Evolutionary conservation across 1,284 basidiomycete genomes (phyloP).

Genomic region (Ustilago bromivora): DNA sequence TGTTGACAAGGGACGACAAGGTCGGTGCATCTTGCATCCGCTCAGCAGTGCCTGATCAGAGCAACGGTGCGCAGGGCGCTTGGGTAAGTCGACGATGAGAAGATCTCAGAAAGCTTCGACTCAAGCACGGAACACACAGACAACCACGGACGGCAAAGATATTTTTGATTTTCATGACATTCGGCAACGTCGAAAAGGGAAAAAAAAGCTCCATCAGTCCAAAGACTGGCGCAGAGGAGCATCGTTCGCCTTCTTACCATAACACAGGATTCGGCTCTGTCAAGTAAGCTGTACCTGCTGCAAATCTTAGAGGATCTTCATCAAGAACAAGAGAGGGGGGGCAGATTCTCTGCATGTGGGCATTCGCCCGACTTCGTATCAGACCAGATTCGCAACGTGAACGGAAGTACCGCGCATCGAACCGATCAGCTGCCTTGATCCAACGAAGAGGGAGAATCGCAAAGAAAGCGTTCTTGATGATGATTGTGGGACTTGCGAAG

Average conservation of each 20-base stretch:
- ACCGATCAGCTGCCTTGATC: constrained; percentile 41
- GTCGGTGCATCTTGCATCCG: neutral
- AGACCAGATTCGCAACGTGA: constrained; percentile 45
- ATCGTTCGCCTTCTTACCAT: constrained; percentile 15
- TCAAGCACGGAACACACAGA: neutral
- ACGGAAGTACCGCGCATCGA: constrained; percentile 27
- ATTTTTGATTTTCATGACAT: constrained; percentile 50
- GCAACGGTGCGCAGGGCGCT: neutral
- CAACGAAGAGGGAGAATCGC: constrained; percentile 25
- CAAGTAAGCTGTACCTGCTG: constrained; percentile 49
- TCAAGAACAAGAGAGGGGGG: constrained; percentile 2
- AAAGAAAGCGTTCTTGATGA: constrained; percentile 23
- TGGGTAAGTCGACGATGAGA: neutral
- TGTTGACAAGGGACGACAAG: neutral
- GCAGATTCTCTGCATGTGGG: constrained; percentile 21
- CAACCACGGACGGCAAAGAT: neutral
- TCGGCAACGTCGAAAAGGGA: constrained; percentile 40
- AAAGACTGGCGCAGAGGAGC: constrained; percentile 29
- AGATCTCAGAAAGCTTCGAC: neutral
- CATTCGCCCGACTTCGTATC: constrained; percentile 27
- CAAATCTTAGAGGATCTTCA: constrained; percentile 26
- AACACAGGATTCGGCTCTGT: constrained; percentile 47
- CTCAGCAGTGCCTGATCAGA: neutral
- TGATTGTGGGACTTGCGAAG: constrained; percentile 17
- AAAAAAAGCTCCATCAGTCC: neutral